phyloP scores from a whole-genome alignment of 2,329 filamentous ascomycete species.

The Simplicillium aogashimaense region DNA sequence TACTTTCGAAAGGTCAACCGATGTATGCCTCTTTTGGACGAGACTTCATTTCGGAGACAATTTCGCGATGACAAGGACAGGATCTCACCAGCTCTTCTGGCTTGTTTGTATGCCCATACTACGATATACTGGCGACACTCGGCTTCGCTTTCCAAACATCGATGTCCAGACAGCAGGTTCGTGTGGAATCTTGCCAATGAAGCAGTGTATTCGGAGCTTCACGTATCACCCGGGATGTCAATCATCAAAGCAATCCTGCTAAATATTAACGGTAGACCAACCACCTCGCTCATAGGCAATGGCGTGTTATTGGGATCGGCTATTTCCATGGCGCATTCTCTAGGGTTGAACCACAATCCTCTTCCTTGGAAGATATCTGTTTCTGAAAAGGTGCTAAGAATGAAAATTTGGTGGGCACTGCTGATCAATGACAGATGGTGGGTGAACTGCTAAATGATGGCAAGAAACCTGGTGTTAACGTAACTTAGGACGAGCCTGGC shows the following conservation, averaged over 20 bases:
- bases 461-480: background rate
- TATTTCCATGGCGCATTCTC: conserved; percentile 40
- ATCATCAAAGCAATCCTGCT: conserved; percentile 47
- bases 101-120: conserved; percentile 47
- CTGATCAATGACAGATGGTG: conserved; percentile 46
- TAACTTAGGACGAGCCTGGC: conserved; percentile 36
- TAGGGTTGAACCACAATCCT: conserved; percentile 45
- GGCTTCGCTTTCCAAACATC: conserved; percentile 29
- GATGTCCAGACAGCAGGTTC: conserved; percentile 47
- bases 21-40: conserved; percentile 53
- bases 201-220: conserved; percentile 49
- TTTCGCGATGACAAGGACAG: conserved; percentile 32
- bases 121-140: conserved; percentile 47
- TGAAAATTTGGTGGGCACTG: conserved; percentile 47
- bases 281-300: conserved; percentile 50
- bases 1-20: conserved; percentile 46
- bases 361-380: conserved; percentile 40
- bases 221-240: conserved; percentile 46
- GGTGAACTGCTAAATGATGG: conserved; percentile 2
- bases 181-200: conserved; percentile 53
- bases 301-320: conserved; percentile 38
- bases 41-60: conserved; percentile 38
- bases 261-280: conserved; percentile 49
- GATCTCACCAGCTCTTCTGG: conserved; percentile 45
- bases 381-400: conserved; percentile 38